Evolutionary conservation across 768 basidiomycete genomes (phyloP).

Genomic region (Rhodosporidiobolus sp.): DNA sequence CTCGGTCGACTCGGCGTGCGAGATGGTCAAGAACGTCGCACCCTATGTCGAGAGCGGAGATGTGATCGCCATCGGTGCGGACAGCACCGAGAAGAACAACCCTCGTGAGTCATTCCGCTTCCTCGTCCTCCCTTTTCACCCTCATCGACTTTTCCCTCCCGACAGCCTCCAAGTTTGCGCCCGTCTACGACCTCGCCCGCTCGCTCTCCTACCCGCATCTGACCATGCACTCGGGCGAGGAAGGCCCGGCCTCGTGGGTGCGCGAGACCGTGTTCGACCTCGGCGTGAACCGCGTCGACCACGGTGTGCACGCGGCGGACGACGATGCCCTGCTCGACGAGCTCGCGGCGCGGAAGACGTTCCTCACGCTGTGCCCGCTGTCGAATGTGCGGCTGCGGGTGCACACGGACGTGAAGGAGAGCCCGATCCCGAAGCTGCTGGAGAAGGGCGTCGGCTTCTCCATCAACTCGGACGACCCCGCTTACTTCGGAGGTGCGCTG

Average conservation of each 20-base stretch:
- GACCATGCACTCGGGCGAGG: constrained; percentile 43
- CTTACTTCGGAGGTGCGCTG: constrained; percentile 36
- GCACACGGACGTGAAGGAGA: constrained; percentile 29
- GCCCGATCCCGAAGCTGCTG: constrained; percentile 39
- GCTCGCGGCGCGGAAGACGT: constrained; percentile 22
- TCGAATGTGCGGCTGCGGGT: constrained; percentile 39
- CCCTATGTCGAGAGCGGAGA: constrained; percentile 33
- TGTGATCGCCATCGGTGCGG: constrained; percentile 38
- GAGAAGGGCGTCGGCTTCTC: constrained; percentile 39
- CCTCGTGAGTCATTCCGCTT: constrained; percentile 13
- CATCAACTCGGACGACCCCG: constrained; percentile 43
- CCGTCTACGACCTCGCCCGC: constrained; percentile 33
- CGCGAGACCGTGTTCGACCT: constrained; percentile 21
- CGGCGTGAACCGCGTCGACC: constrained; percentile 40
- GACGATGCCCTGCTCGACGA: constrained; percentile 35
- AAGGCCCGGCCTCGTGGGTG: constrained; percentile 41
- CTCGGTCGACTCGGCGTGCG: constrained; percentile 23
- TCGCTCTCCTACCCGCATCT: constrained; percentile 28
- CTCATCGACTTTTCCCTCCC: neutral
- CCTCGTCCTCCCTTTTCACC: accelerated
- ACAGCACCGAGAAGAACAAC: constrained; percentile 31
- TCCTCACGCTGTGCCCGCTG: constrained; percentile 42
- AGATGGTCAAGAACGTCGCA: constrained; percentile 18
- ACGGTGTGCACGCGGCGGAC: constrained; percentile 39
- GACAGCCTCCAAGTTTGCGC: constrained; percentile 36